A percentile compares a stretch with the other conserved stretches of the same genome.
Evolutionary conservation across 495 filamentous ascomycete genomes (phyloP).

Genomic region (Neurospora hispaniola): DNA sequence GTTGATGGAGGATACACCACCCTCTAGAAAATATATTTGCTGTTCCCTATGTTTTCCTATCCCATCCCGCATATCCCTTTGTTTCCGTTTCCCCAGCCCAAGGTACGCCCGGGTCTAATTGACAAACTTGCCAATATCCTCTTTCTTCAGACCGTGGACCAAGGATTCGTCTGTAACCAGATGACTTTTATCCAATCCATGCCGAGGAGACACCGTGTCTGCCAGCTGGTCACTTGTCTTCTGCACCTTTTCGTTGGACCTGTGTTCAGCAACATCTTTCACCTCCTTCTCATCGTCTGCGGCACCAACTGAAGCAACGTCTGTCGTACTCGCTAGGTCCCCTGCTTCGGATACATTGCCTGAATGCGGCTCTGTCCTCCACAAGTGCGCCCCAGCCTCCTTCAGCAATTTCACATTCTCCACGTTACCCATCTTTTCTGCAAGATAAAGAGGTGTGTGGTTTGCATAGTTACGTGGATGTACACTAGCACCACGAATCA

Average conservation of each 20-base stretch:
- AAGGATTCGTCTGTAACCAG: background rate
- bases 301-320: background rate
- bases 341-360: constrained; percentile 10
- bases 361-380: constrained; percentile 16
- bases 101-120: background rate
- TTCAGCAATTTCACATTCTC: constrained; percentile 54
- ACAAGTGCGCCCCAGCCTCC: constrained; percentile 28
- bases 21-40: background rate
- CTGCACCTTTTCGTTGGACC: background rate
- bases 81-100: background rate
- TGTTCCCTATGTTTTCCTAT: background rate
- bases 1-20: background rate
- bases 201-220: background rate
- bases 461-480: constrained; percentile 73
- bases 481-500: constrained; percentile 72
- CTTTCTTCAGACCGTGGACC: background rate
- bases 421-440: constrained; percentile 42
- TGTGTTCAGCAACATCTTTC: background rate
- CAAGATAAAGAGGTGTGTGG: constrained; percentile 74
- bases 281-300: background rate
- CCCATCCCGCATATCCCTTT: background rate
- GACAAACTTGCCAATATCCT: background rate
- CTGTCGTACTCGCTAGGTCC: constrained; percentile 4
- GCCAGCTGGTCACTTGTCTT: background rate
- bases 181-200: background rate